Evolutionary conservation across 371 early-diverging fungal species (phyloP).

Genomic region (Parasitella parasitica): DNA sequence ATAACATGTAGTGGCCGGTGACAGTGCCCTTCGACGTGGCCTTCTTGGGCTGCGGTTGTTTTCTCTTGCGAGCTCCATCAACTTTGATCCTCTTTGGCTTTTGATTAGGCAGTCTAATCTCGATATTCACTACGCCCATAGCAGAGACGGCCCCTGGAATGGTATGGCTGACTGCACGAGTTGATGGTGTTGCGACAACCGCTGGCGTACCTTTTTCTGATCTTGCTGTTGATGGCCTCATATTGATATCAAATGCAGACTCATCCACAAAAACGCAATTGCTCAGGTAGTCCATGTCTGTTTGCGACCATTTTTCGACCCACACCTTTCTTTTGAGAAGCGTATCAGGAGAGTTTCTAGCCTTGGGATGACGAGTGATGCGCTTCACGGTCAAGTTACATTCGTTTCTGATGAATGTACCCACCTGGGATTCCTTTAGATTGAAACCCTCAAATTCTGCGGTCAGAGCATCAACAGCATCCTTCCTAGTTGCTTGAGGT

Average conservation of each 20-base stretch:
- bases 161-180: slow-evolving; percentile 7
- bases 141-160: slow-evolving; percentile 14
- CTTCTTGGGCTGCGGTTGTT: background rate
- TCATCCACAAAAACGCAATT: slow-evolving; percentile 24
- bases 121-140: slow-evolving; percentile 1
- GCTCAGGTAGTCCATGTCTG: slow-evolving; percentile 12
- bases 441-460: slow-evolving; percentile 23
- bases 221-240: slow-evolving; percentile 16
- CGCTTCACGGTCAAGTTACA: background rate
- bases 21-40: background rate
- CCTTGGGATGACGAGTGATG: too few species aligned
- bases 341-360: too few species aligned
- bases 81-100: slow-evolving; percentile 3
- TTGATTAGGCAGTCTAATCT: too few species aligned
- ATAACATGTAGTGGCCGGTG: background rate
- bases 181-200: slow-evolving; percentile 9
- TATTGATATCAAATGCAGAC: slow-evolving; percentile 19
- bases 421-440: slow-evolving; percentile 21
- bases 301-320: slow-evolving; percentile 4
- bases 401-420: slow-evolving; percentile 7
- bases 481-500: slow-evolving; percentile 3
- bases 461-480: slow-evolving; percentile 18
- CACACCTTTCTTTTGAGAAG: background rate
- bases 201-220: slow-evolving; percentile 19
- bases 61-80: slow-evolving; percentile 4